phyloP scores from a whole-genome alignment of 1,139 yeast genomes.

The Lodderomyces beijingensis region DNA sequence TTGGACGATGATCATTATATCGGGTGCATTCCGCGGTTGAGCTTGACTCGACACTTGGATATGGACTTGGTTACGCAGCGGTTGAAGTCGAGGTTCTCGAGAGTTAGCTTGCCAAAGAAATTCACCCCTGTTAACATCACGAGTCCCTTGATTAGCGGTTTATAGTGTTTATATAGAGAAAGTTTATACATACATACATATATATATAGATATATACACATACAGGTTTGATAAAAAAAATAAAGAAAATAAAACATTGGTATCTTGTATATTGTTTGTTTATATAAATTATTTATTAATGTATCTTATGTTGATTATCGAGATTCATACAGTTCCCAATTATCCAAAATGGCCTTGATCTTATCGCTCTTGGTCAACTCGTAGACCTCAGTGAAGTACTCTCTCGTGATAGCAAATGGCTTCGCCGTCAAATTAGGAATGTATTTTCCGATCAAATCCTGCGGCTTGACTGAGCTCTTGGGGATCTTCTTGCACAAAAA shows the following conservation, averaged over 20 bases:
- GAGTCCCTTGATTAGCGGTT: constrained; percentile 48
- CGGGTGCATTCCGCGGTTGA: constrained; percentile 88
- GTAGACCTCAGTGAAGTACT: constrained; percentile 94
- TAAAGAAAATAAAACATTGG: background rate
- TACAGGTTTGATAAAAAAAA: background rate
- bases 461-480: constrained; percentile 91
- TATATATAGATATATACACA: background rate
- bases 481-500: constrained; percentile 95
- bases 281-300: background rate
- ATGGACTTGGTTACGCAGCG: constrained; percentile 84
- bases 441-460: constrained; percentile 88
- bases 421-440: constrained; percentile 98
- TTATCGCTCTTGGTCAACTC: constrained; percentile 86
- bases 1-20: constrained; percentile 95
- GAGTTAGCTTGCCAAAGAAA: constrained; percentile 88
- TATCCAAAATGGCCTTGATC: constrained; percentile 83
- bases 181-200: background rate
- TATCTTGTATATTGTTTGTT: background rate
- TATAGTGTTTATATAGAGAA: background rate
- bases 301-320: no score
- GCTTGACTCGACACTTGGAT: constrained; percentile 89
- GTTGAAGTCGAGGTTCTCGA: constrained; percentile 72
- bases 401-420: constrained; percentile 93
- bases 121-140: constrained; percentile 87
- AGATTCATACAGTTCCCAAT: constrained; percentile 82